Conservation (phyloP, 179 eudicot species). For the Heliamphora pulchella region DNA sequence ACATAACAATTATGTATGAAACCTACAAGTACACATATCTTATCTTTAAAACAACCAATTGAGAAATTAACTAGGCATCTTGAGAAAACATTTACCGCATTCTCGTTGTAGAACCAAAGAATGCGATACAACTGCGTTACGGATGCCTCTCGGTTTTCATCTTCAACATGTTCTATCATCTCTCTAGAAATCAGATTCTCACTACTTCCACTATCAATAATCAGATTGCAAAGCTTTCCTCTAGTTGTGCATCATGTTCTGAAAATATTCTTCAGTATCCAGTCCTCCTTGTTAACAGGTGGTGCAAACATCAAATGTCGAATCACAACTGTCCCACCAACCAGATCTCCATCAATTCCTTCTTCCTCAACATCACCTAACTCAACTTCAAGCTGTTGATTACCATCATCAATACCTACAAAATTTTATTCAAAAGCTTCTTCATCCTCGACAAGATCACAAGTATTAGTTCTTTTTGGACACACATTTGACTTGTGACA, state of each 20-base stretch:
- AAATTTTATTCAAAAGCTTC: not conserved
- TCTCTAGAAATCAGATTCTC: constrained; percentile 7
- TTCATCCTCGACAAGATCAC: not conserved
- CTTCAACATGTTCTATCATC: constrained; percentile 10
- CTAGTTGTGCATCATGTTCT: not conserved
- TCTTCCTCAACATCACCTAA: not conserved
- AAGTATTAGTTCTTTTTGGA: not conserved
- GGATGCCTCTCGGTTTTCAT: not conserved
- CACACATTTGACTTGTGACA: not conserved
- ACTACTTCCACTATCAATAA: not conserved
- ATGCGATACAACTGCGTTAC: not conserved
- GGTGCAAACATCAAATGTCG: not conserved
- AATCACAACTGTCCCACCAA: not conserved
- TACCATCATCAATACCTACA: not conserved
- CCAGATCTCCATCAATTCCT: not conserved
- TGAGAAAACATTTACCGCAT: constrained; percentile 2
- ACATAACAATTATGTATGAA: too few relatives aligned
- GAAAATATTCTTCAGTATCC: not conserved
- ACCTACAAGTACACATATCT: too few relatives aligned
- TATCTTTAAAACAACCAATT: not conserved
- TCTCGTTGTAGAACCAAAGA: not conserved
- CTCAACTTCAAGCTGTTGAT: not conserved
- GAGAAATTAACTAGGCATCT: not conserved
- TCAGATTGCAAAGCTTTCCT: constrained; percentile 4
- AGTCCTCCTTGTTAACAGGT: not conserved